Conservation (phyloP, 768 basidiomycete genomes). For the Suillus sp. region DNA sequence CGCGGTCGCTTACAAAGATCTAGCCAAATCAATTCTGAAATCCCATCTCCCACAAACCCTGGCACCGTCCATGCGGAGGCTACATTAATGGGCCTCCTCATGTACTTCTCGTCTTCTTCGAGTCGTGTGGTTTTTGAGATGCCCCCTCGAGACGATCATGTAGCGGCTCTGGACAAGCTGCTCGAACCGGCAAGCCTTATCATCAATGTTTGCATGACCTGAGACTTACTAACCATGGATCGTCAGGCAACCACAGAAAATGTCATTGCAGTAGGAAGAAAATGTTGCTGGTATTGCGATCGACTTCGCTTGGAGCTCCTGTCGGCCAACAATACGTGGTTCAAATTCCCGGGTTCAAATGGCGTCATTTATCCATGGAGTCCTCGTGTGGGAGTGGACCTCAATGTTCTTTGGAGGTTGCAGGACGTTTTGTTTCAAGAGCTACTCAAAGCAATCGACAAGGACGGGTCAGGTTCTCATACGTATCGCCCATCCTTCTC, state of each 20-base stretch:
- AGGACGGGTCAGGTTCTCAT: neutral
- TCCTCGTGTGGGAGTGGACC: neutral
- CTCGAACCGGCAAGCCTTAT: neutral
- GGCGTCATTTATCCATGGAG: conserved; percentile 3
- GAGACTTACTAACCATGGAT: neutral
- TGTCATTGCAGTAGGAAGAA: neutral
- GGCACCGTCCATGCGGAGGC: neutral
- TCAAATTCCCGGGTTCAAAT: conserved; percentile 1
- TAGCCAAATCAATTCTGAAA: neutral
- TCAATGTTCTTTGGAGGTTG: neutral
- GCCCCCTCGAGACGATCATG: neutral
- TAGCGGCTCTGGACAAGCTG: neutral
- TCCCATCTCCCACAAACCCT: neutral
- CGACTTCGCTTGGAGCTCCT: neutral
- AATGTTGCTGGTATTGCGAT: neutral
- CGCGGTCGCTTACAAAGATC: neutral
- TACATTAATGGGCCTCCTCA: conserved; percentile 1
- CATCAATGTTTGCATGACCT: neutral
- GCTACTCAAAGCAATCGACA: neutral
- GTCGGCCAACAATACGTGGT: neutral
- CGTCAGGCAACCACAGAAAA: neutral
- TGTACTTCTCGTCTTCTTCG: neutral
- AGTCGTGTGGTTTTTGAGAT: neutral
- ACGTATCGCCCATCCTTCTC: neutral
- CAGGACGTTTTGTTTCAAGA: neutral